These are phyloP conservation scores for Aphanomyces cochlioides DNA, from an alignment of 352 stramenopile genomes.

Conservation along the genomic window DNA sequence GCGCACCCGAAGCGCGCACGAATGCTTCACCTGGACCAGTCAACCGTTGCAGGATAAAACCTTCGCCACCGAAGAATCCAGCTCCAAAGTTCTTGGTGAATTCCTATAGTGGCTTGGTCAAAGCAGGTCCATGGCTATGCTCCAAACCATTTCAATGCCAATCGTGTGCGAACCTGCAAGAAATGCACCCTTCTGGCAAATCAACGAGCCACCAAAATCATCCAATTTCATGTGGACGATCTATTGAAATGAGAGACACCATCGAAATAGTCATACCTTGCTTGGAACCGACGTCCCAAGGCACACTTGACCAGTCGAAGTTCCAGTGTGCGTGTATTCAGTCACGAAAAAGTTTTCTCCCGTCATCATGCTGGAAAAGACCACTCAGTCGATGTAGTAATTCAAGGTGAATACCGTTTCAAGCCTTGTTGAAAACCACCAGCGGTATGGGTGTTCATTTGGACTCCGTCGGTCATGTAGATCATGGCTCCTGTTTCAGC, in stretches of 20 bases:
- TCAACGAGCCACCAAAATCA: slow-evolving; percentile 86
- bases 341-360: slow-evolving; percentile 80
- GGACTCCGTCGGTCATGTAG: slow-evolving; percentile 93
- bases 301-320: slow-evolving; percentile 70
- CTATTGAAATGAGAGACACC: slow-evolving; percentile 57
- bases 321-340: slow-evolving; percentile 61
- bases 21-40: slow-evolving; percentile 87
- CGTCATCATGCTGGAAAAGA: slow-evolving; percentile 53
- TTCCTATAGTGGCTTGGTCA: slow-evolving; percentile 42
- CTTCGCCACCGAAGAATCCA: slow-evolving; percentile 93
- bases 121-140: not conserved
- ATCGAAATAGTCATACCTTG: slow-evolving; percentile 32
- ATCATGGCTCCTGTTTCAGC: slow-evolving; percentile 93
- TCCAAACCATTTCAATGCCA: slow-evolving; percentile 84
- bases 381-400: not conserved
- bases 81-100: slow-evolving; percentile 87
- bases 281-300: slow-evolving; percentile 86
- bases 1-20: slow-evolving; percentile 84
- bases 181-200: slow-evolving; percentile 92
- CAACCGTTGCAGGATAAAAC: slow-evolving; percentile 92
- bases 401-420: slow-evolving; percentile 64
- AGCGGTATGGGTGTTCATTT: slow-evolving; percentile 89
- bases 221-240: slow-evolving; percentile 85
- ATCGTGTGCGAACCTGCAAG: slow-evolving; percentile 88
- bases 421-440: slow-evolving; percentile 85